Evolutionary conservation across 768 basidiomycete species (phyloP), one percentile per base, ranked within the genome.

Genomic region (Leccinellum rugosiceps): DNA sequence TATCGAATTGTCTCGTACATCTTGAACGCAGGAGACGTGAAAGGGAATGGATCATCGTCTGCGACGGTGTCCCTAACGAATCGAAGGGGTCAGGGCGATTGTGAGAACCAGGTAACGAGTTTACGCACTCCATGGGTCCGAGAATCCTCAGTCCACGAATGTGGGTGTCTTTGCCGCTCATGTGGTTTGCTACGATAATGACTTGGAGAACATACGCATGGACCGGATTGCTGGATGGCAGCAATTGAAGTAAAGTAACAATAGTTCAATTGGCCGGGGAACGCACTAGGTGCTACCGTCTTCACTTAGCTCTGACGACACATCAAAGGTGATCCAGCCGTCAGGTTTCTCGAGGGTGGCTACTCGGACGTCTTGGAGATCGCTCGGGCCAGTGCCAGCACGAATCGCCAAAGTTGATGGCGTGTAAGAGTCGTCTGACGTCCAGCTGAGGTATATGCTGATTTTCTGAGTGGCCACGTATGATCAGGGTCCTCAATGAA

Each of bases 141-240:
- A 93, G 83, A n/a, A 98, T 81, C 34, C 80, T 85, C 41, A 98
- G 73, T 4, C 96, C 95, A 13, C 97, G 85, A 17, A 99, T 91
- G 75, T 99, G 97, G 9, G 97, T 98, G 73, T 99, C 97, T 70
- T 98, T 98, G 6, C 97, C 97, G 65, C 95, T 98, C 87, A 97
- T 89, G 68, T 98, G 94, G 68, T 98, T 99, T 21, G 89, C 86
- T 14, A 94, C 79, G 50, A 99, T 83, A 57, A 95, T 87, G 44
- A 98, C 80, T 70, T 98, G 94, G 3, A 99, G 74, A 10, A 98
- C 84, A 66, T 96, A 94, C 2, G 92, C 91, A 61, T 89, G 84
- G 13, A 98, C 83, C 0, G 94, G 89, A 69, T 88, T 92, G 57
- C 94, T 96, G 65, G 38, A 25, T 15, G 26, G 53, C 21, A 46